Percentiles rank a stretch among this genome's conserved stretches.
phyloP scores from a whole-genome alignment of 2,329 filamentous ascomycete species.

The Fonsecaea nubica region DNA sequence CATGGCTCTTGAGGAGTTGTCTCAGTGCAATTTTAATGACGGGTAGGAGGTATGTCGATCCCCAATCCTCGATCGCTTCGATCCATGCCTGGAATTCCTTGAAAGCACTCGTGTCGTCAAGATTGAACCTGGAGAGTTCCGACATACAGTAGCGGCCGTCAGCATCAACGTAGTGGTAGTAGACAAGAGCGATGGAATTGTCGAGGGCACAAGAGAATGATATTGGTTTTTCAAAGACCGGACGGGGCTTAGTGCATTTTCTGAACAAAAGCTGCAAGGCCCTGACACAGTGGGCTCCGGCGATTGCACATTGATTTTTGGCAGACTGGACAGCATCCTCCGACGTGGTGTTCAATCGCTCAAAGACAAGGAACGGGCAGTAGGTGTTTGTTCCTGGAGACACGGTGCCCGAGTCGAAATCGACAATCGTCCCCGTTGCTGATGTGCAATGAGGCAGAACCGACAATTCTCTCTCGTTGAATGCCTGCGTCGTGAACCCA shows the following conservation, averaged over 20 bases:
- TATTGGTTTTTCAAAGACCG: conserved; percentile 32
- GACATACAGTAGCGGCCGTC: conserved; percentile 36
- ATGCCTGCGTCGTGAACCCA: conserved; percentile 35
- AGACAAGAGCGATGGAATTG: conserved; percentile 35
- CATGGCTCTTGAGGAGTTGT: conserved; percentile 31
- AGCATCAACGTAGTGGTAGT: conserved; percentile 37
- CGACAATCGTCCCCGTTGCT: conserved; percentile 33
- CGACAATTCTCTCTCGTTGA: conserved; percentile 33
- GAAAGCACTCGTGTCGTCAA: conserved; percentile 32
- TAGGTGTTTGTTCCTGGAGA: conserved; percentile 31
- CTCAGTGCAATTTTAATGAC: conserved; percentile 34
- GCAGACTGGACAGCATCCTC: conserved; percentile 35
- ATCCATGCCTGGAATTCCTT: conserved; percentile 37
- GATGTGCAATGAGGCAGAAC: conserved; percentile 34
- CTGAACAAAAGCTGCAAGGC: conserved; percentile 35
- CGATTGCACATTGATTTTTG: conserved; percentile 39
- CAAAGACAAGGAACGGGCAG: conserved; percentile 37
- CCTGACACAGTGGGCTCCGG: conserved; percentile 36
- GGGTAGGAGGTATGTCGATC: conserved; percentile 31
- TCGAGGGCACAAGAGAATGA: conserved; percentile 39
- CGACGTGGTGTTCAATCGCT: conserved; percentile 31
- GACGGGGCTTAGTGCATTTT: conserved; percentile 22
- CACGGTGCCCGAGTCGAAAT: conserved; percentile 32
- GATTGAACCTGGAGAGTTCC: conserved; percentile 37
- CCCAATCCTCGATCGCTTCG: conserved; percentile 40